phyloP scores from a whole-genome alignment of 306 rosid species.

The Geum urbanum region DNA sequence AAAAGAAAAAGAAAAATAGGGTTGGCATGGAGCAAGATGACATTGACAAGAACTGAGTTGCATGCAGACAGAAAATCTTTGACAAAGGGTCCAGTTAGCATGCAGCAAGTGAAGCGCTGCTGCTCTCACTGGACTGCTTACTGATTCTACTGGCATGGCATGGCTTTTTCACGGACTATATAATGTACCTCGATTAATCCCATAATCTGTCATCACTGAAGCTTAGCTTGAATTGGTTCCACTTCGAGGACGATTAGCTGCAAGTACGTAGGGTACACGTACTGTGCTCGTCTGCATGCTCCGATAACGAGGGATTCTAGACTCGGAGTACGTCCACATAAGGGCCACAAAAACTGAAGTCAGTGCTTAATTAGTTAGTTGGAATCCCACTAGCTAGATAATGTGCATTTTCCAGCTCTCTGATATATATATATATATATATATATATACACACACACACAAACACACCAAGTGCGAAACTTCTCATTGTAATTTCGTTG shows the following conservation, averaged over 20 bases:
- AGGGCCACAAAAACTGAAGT: slow-evolving; percentile 11
- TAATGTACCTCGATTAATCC: not conserved
- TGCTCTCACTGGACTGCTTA: not conserved
- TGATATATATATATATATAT: too few relatives aligned
- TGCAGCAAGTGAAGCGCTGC: not conserved
- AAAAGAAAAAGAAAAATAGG: not conserved
- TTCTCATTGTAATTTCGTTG: too few relatives aligned
- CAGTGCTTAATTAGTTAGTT: not conserved
- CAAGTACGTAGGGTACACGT: not conserved
- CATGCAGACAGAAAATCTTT: slow-evolving; percentile 16
- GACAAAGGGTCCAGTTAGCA: not conserved
- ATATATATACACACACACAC: too few relatives aligned
- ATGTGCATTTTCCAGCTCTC: too few relatives aligned
- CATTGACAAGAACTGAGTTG: not conserved
- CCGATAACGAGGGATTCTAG: slow-evolving; percentile 14
- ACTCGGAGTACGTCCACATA: not conserved
- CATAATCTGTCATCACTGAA: not conserved
- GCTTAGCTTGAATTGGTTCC: not conserved
- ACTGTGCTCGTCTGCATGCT: not conserved
- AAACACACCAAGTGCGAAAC: too few relatives aligned
- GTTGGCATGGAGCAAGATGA: slow-evolving; percentile 4
- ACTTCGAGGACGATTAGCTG: not conserved
- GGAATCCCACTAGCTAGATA: not conserved
- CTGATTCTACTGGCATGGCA: not conserved
- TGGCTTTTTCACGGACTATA: not conserved